These are phyloP conservation scores for Gracilaria domingensis DNA, from an alignment of 23 red algal species.

Conservation along the genomic window DNA sequence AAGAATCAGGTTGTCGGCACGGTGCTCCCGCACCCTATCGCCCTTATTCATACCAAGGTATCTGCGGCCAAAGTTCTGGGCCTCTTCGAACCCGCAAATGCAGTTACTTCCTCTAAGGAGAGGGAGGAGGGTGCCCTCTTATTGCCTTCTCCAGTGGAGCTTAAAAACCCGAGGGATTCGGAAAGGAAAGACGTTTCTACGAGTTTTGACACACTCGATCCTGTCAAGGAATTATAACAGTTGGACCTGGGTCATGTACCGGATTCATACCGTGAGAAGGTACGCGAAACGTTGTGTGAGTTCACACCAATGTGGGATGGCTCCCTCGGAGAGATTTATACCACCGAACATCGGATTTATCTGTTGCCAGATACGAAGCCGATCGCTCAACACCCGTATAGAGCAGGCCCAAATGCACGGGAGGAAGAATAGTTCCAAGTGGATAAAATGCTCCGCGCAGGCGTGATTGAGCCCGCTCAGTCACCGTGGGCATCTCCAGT, in stretches of 20 bases:
- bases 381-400: slow-evolving; percentile 20
- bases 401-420: slow-evolving; percentile 15
- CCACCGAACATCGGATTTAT: not conserved
- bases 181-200: not conserved
- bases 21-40: no score
- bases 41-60: no score
- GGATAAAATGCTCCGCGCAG: slow-evolving; percentile 28
- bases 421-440: slow-evolving; percentile 1
- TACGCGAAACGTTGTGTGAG: slow-evolving; percentile 4
- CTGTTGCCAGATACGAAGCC: not conserved
- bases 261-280: not conserved
- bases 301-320: not conserved
- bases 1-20: not conserved
- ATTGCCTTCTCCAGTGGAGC: no score
- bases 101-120: no score
- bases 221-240: not conserved
- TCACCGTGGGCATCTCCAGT: slow-evolving; percentile 13
- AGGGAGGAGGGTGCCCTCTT: no score
- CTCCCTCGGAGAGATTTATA: not conserved
- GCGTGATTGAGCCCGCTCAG: slow-evolving; percentile 37
- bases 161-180: not conserved
- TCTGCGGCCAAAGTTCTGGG: no score
- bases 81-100: no score
- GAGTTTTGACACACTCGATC: not conserved
- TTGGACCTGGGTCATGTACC: slow-evolving; percentile 13